These are phyloP conservation scores for Musa acuminata DNA, from an alignment of 176 grass and related monocot genomes.

Conservation along the genomic window DNA sequence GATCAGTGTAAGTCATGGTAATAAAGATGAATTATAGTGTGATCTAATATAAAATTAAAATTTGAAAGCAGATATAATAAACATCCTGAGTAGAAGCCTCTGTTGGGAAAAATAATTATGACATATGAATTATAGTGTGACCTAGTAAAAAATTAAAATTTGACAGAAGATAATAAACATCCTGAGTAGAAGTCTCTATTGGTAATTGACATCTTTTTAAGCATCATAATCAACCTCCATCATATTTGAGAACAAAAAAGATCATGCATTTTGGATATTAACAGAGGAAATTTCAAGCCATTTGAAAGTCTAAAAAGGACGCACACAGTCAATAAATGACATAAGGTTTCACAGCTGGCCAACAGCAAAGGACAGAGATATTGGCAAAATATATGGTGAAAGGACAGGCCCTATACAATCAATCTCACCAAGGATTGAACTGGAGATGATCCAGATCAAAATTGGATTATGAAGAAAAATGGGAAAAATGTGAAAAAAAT, in stretches of 20 bases:
- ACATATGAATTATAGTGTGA: not conserved
- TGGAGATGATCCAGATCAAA: not conserved
- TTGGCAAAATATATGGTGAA: not conserved
- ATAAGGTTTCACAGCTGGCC: not conserved
- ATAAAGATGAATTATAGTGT: not conserved
- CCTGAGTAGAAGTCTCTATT: not conserved
- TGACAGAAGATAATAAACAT: not conserved
- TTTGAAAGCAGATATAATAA: slow-evolving; percentile 1
- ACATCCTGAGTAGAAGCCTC: not conserved
- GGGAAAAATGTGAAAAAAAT: not conserved
- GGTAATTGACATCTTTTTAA: not conserved
- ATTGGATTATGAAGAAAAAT: not conserved
- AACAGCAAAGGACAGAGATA: too few species aligned
- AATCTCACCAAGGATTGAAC: too few species aligned
- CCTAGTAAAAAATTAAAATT: slow-evolving; percentile 10
- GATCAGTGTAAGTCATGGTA: slow-evolving; percentile 1
- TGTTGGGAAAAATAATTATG: not conserved
- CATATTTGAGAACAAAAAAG: too few species aligned
- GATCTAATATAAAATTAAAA: slow-evolving; percentile 5
- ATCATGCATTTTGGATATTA: not conserved
- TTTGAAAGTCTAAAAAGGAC: not conserved
- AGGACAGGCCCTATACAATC: not conserved
- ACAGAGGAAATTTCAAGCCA: not conserved
- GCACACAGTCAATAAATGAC: not conserved
- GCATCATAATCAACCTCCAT: not conserved